phyloP scores from a whole-genome alignment of 1,284 basidiomycete genomes.

The Hypsizygus ulmarius region DNA sequence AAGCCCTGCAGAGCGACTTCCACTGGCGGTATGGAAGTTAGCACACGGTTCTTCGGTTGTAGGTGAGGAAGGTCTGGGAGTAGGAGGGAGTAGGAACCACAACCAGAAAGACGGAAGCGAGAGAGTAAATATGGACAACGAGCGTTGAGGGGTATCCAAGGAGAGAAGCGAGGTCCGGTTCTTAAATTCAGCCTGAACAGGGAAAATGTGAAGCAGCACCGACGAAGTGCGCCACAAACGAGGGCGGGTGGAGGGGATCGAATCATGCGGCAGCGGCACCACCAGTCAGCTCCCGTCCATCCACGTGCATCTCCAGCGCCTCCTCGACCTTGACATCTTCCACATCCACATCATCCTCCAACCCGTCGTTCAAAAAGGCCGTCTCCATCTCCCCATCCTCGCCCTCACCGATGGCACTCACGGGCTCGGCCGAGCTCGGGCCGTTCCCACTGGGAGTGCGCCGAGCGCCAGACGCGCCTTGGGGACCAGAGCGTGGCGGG shows the following conservation, averaged over 20 bases:
- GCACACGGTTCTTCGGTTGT: not conserved
- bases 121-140: not conserved
- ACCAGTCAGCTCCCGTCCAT: slow-evolving; percentile 28
- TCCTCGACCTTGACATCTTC: slow-evolving; percentile 20
- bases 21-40: too few relatives aligned
- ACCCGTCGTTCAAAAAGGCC: slow-evolving; percentile 29
- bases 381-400: slow-evolving; percentile 28
- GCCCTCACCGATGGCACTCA: slow-evolving; percentile 21
- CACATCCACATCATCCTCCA: slow-evolving; percentile 26
- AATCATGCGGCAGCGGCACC: slow-evolving; percentile 17
- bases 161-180: not conserved
- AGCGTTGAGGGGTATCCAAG: slow-evolving; percentile 28
- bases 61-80: not conserved
- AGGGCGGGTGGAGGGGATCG: not conserved
- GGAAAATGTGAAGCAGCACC: slow-evolving; percentile 2
- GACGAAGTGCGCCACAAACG: too few relatives aligned
- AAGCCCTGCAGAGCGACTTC: too few relatives aligned
- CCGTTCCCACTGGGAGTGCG: slow-evolving; percentile 32
- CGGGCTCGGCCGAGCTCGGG: slow-evolving; percentile 25
- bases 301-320: slow-evolving; percentile 34
- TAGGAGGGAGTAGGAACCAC: not conserved
- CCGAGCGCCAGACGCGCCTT: slow-evolving; percentile 50
- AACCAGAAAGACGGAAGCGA: not conserved
- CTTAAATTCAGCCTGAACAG: too few relatives aligned
- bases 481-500: slow-evolving; percentile 78